Base-by-base conservation (phyloP, 768 basidiomycete genomes). In the Mycena maculata region DNA sequence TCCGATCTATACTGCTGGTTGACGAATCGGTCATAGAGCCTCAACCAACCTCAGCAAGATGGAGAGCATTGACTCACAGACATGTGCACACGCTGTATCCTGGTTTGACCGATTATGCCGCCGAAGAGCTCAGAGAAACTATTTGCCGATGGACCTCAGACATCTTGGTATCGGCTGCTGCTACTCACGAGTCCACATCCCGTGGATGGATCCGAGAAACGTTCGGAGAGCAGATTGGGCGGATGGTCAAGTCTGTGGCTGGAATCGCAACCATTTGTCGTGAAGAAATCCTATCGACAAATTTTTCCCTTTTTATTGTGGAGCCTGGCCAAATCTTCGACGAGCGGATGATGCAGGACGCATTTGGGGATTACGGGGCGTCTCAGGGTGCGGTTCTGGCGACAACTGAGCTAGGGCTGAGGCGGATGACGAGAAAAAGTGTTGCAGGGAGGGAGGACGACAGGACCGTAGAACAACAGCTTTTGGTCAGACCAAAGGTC, bases 231-330 rank as follows among this genome's bases (percentile, higher is more conserved):
- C 90, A 91, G 73, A 85, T 93, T 11, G 85, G 84, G 23, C 85
- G 90, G 20, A 89, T 94, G 45, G 87, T 91, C 13, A 86, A 84
- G 57, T 83, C 90, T 0, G 89, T 89, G 23, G 86, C 86, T 73
- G 84, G 84, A 64, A 79, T 94, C 31, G 90, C 90, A 13, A 85
- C 82, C 53, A 86, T 92, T 42, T 85, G 86, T 38, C 81, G 87
- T 53, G 91, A 94, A 71, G 92, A 92, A 65, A 92, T 92, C 72
- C 86, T 94, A 81, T 91, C 89, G 3, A 90, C 92, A 2, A 88
- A 85, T 63, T 94, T 93, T 71, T 90, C 93, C 71, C 84, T 93
- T 38, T 76, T 90, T 42, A 83, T 87, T 22, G 85, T 88, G 2
- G 88, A 90, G 63, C 83, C 85, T 33, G 86, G 85, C 3, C 80